Evolutionary conservation across 352 stramenopile species (phyloP), one percentile per base, ranked within the genome.

Genomic region (Saprolegnia diclina): DNA sequence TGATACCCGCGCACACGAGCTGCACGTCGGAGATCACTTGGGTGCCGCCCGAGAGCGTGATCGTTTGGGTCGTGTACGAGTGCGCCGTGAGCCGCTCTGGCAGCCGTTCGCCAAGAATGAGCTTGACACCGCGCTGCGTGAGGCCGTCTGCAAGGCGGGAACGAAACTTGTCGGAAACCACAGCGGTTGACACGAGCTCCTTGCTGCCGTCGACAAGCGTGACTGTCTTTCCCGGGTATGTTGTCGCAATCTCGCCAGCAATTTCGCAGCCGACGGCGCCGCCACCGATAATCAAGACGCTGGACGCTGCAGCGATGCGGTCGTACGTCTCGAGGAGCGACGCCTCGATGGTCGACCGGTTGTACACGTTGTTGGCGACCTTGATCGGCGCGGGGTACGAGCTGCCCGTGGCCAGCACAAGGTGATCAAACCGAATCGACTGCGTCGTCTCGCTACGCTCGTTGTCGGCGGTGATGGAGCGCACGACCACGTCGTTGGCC

Each of bases 231-330:
- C 42, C 64, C 0, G 83, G 80, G 61, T 80, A 86, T 59, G 83
- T 78, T 18, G 63, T 44, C 22, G 78, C 80, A 68, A 91, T 87
- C 62, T 89, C 83, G 5, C 74, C 77, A 0, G 81, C 83, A 35
- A 91, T 68, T 62, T 91, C 83, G 45, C 75, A 80, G 18, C 81
- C 81, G 11, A 91, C 80, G 0, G 78, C 42, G 4, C 81, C 81
- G 22, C 81, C 81, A 0, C 81, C 81, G 0, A 89, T 72, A 21
- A 89, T 65, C 21, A 88, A 64, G 44, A 89, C 78, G 50, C 62
- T 81, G n/a, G 75, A n/a, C 4, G 78, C 78, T 4, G 65, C 73
- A 16, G 72, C 73, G 38, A 88, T 83, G 21, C 74, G 62, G 4
- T 73, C 59, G 40, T 50, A 67, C 19, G 79, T 72, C 29, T 79